Evolutionary conservation across 352 stramenopile species (phyloP).

Genomic region (Saprolegnia parasitica): DNA sequence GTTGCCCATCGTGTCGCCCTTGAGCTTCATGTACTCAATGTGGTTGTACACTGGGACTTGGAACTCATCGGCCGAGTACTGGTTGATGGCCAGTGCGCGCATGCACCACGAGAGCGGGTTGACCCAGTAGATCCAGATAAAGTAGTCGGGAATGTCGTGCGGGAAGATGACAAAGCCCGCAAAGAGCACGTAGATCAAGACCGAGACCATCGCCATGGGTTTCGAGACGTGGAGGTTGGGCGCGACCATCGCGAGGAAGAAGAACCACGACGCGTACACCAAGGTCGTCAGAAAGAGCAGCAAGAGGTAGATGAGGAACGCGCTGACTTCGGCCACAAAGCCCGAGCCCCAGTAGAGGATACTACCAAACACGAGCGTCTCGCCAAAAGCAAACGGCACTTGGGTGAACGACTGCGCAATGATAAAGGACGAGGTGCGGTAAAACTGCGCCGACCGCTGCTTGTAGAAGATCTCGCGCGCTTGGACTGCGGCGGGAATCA

Average conservation of each 20-base stretch:
- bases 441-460: conserved; percentile 48
- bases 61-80: conserved; percentile 24
- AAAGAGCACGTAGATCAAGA: conserved; percentile 31
- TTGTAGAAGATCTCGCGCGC: conserved; percentile 44
- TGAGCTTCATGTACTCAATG: conserved; percentile 20
- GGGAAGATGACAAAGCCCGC: conserved; percentile 31
- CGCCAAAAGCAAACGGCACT: conserved; percentile 32
- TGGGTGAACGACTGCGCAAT: conserved; percentile 29
- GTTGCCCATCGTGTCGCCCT: conserved; percentile 9
- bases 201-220: conserved; percentile 16
- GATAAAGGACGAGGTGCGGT: conserved; percentile 41
- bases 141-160: conserved; percentile 30
- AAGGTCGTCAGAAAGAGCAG: conserved; percentile 10
- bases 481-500: conserved; percentile 49
- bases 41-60: conserved; percentile 25
- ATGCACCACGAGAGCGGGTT: conserved; percentile 30
- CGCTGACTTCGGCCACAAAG: conserved; percentile 17
- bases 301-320: background rate
- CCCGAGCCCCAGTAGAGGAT: conserved; percentile 57
- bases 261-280: conserved; percentile 44
- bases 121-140: conserved; percentile 32
- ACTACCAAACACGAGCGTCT: conserved; percentile 47
- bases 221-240: conserved; percentile 28
- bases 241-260: conserved; percentile 19
- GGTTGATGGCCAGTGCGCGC: conserved; percentile 25